Evolutionary conservation across 805 yeast genomes (phyloP).

Genomic region (Barnettozyma sp.): DNA sequence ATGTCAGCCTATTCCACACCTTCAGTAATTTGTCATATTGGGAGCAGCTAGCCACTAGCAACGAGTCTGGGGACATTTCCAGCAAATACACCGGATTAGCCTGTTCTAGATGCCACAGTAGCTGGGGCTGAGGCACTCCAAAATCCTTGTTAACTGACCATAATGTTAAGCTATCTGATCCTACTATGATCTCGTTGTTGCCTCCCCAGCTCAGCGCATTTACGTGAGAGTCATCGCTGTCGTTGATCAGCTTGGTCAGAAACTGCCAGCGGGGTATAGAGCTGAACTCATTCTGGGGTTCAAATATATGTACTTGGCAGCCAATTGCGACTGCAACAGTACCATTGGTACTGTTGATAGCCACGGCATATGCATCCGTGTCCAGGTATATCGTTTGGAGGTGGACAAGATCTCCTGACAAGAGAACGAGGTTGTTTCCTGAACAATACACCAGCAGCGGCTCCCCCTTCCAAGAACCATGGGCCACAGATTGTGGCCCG

Average conservation of each 20-base stretch:
- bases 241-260: conserved; percentile 26
- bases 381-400: conserved; percentile 75
- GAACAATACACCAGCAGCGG: conserved; percentile 60
- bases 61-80: conserved; percentile 59
- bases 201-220: conserved; percentile 50
- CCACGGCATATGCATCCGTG: conserved; percentile 58
- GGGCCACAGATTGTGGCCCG: conserved; percentile 46
- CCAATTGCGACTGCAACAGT: conserved; percentile 48
- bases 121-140: conserved; percentile 31
- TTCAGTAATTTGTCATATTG: conserved; percentile 61
- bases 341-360: conserved; percentile 57
- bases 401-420: conserved; percentile 43
- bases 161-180: conserved; percentile 48
- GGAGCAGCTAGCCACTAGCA: conserved; percentile 57
- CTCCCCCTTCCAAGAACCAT: conserved; percentile 53
- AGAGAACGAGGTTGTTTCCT: conserved; percentile 75
- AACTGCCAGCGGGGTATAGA: conserved; percentile 39
- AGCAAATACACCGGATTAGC: conserved; percentile 55
- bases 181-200: conserved; percentile 50
- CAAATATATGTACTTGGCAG: conserved; percentile 39
- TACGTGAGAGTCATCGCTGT: conserved; percentile 28
- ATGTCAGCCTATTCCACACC: conserved; percentile 70
- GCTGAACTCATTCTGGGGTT: conserved; percentile 47
- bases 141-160: conserved; percentile 44
- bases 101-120: conserved; percentile 39